phyloP scores from a whole-genome alignment of 78 protist species.

The Dictyostelium purpureum region DNA sequence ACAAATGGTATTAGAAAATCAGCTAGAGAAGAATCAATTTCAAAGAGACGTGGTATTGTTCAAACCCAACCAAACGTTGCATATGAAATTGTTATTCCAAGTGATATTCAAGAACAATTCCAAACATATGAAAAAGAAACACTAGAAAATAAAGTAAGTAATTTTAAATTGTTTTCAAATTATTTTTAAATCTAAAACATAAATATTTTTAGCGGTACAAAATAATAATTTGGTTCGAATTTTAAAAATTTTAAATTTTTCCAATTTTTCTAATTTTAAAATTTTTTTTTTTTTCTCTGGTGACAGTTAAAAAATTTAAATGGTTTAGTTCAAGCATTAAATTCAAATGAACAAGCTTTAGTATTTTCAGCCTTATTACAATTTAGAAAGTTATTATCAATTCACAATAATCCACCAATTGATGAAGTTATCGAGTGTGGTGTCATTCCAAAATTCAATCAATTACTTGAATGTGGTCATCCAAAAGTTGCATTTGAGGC shows the following conservation, averaged over 20 bases:
- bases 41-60: constrained; percentile 19
- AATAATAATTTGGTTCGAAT: background rate
- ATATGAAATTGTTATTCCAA: constrained; percentile 14
- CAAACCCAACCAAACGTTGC: background rate
- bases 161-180: background rate
- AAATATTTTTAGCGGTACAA: background rate
- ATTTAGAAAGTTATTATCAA: constrained; percentile 61
- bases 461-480: constrained; percentile 8
- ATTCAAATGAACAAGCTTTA: constrained; percentile 56
- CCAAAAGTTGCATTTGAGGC: constrained; percentile 89
- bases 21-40: constrained; percentile 34
- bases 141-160: constrained; percentile 36
- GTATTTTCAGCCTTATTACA: constrained; percentile 20
- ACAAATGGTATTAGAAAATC: constrained; percentile 45
- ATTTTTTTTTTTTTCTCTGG: background rate
- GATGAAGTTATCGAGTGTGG: constrained; percentile 47
- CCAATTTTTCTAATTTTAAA: background rate
- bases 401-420: constrained; percentile 66
- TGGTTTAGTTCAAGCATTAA: constrained; percentile 27
- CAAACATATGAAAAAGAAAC: constrained; percentile 17
- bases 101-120: constrained; percentile 33
- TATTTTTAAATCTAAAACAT: background rate
- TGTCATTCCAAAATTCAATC: constrained; percentile 44
- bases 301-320: constrained; percentile 13
- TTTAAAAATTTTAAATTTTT: background rate